A percentile compares a stretch with the other conserved stretches of the same genome.
phyloP scores from a whole-genome alignment of 768 basidiomycete genomes.

The Chalciporus piperatus region DNA sequence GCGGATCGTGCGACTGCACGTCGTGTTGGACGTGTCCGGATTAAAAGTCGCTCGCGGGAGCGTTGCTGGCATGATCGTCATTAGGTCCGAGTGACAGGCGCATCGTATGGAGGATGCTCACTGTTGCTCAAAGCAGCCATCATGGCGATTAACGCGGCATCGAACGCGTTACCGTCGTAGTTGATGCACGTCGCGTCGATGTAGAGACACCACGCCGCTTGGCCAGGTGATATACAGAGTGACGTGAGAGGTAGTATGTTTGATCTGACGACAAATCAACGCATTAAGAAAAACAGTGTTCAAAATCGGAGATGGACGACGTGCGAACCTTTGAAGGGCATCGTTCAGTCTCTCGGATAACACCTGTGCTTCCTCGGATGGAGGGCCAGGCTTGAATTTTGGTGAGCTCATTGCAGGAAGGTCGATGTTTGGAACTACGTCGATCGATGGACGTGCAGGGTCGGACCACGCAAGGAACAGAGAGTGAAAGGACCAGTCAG shows the following conservation, averaged over 20 bases:
- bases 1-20: conserved; percentile 52
- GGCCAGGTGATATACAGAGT: conserved; percentile 77
- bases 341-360: conserved; percentile 82
- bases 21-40: conserved; percentile 60
- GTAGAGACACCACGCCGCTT: conserved; percentile 91
- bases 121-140: conserved; percentile 84
- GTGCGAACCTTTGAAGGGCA: conserved; percentile 62
- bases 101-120: conserved; percentile 36
- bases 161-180: conserved; percentile 95
- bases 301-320: conserved; percentile 5
- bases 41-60: conserved; percentile 72
- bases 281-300: neutral
- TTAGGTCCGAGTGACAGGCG: conserved; percentile 26
- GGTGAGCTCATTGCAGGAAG: conserved; percentile 91
- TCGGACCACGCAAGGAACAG: neutral
- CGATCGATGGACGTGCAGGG: conserved; percentile 23
- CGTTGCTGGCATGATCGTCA: conserved; percentile 41
- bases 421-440: conserved; percentile 91
- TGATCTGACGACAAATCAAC: conserved; percentile 44
- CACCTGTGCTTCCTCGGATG: conserved; percentile 90
- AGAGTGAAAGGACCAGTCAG: neutral
- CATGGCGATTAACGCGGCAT: conserved; percentile 86
- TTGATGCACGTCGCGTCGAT: conserved; percentile 95
- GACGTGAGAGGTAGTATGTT: conserved; percentile 59
- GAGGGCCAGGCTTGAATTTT: conserved; percentile 93